These are phyloP conservation scores for Heracleum sosnowskyi DNA, from an alignment of 129 eudicot genomes.

Conservation along the genomic window DNA sequence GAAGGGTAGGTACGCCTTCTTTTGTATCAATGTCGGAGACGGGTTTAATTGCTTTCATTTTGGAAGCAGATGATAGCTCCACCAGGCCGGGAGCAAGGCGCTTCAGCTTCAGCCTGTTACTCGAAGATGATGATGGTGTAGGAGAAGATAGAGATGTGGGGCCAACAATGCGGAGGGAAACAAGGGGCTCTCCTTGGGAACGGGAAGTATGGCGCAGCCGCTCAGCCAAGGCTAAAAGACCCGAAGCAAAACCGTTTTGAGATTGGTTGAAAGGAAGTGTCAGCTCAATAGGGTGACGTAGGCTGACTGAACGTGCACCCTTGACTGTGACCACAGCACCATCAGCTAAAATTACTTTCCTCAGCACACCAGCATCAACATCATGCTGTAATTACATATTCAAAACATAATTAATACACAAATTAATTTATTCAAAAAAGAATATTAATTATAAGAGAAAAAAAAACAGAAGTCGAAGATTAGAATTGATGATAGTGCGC, in stretches of 20 bases:
- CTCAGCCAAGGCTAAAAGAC: slow-evolving; percentile 70
- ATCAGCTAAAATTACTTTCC: slow-evolving; percentile 83
- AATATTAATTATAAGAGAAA: neutral
- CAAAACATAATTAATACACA: neutral
- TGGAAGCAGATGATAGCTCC: slow-evolving; percentile 77
- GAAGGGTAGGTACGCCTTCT: slow-evolving; percentile 65
- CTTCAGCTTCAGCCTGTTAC: slow-evolving; percentile 74
- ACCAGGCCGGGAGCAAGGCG: slow-evolving; percentile 98
- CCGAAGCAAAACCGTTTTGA: slow-evolving; percentile 63
- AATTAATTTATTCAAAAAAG: neutral
- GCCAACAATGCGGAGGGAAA: slow-evolving; percentile 96
- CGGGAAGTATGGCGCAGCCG: slow-evolving; percentile 69
- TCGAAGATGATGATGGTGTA: slow-evolving; percentile 53
- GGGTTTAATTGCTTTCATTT: slow-evolving; percentile 27
- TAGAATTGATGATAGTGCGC: neutral
- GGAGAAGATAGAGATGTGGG: slow-evolving; percentile 92
- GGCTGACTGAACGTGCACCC: slow-evolving; percentile 94
- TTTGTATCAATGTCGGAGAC: slow-evolving; percentile 49
- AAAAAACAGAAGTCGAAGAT: neutral
- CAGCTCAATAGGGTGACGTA: slow-evolving; percentile 89
- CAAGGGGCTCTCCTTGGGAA: slow-evolving; percentile 41
- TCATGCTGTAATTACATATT: slow-evolving; percentile 61
- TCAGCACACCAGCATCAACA: slow-evolving; percentile 95
- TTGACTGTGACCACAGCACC: slow-evolving; percentile 94
- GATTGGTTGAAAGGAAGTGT: slow-evolving; percentile 74